Conservation (phyloP, 2,329 filamentous ascomycete species). For the Thielaviopsis euricoi region DNA sequence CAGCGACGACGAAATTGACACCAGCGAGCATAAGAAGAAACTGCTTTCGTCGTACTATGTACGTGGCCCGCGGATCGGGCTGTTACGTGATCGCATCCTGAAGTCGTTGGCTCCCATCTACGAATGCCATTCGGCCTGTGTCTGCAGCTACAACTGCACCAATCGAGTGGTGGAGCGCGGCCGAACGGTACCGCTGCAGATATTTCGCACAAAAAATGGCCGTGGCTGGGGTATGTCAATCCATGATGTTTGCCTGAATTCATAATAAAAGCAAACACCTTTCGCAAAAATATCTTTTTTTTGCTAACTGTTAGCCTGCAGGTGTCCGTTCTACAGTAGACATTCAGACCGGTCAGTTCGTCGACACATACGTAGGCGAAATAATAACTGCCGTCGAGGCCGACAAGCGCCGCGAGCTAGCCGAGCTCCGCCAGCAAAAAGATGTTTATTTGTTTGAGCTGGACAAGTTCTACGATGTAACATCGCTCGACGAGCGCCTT, state of each 20-base stretch:
- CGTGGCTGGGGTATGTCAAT: constrained; percentile 55
- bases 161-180: constrained; percentile 66
- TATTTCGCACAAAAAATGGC: constrained; percentile 50
- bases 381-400: constrained; percentile 50
- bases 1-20: constrained; percentile 15
- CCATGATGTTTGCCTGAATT: neutral
- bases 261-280: too few species aligned
- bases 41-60: constrained; percentile 47
- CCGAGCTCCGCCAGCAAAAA: constrained; percentile 43
- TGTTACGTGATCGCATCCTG: constrained; percentile 35
- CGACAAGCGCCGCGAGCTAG: constrained; percentile 40
- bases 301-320: constrained; percentile 15
- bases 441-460: constrained; percentile 66
- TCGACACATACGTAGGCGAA: constrained; percentile 65
- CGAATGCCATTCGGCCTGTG: constrained; percentile 61
- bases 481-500: constrained; percentile 39
- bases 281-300: too few species aligned
- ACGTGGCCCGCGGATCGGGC: constrained; percentile 32
- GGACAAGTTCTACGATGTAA: constrained; percentile 56
- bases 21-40: constrained; percentile 10
- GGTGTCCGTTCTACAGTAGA: constrained; percentile 48
- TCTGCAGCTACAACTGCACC: constrained; percentile 46
- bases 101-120: constrained; percentile 49
- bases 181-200: constrained; percentile 51
- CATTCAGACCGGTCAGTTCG: constrained; percentile 57